Conservation (phyloP, 306 rosid genomes). For the Quercus mongolica region DNA sequence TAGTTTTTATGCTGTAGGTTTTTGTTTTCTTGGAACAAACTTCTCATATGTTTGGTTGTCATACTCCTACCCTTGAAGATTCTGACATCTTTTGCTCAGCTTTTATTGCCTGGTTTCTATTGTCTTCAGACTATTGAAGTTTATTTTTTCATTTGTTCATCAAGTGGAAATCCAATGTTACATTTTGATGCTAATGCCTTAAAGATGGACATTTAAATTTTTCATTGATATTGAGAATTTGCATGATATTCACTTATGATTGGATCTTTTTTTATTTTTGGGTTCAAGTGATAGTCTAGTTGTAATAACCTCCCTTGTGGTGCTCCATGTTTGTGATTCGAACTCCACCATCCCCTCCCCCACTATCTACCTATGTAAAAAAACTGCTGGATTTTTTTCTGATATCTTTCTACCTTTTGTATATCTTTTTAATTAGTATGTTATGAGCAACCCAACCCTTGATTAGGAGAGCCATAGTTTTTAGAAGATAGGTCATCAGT, state of each 20-base stretch:
- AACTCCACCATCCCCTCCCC: no score
- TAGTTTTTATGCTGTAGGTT: neutral
- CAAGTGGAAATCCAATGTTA: constrained; percentile 1
- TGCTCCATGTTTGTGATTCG: no score
- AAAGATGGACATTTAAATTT: neutral
- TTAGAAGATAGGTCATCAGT: neutral
- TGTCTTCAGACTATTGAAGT: neutral
- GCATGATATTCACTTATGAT: neutral
- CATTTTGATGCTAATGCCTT: neutral
- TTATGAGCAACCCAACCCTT: neutral
- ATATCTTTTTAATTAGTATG: neutral
- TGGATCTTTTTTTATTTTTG: no score
- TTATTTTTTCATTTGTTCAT: constrained; percentile 32
- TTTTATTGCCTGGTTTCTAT: neutral
- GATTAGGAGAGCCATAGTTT: neutral
- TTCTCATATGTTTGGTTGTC: neutral
- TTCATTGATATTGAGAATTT: neutral
- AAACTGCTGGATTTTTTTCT: neutral
- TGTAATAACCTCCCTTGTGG: no score
- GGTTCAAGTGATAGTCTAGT: no score
- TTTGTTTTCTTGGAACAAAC: neutral
- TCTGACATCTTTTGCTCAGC: neutral
- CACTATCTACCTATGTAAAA: neutral
- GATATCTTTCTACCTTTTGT: neutral
- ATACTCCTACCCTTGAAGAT: neutral